Evolutionary conservation across 2,329 filamentous ascomycete genomes (phyloP).

Genomic region (Mycosphaerella arachidis): DNA sequence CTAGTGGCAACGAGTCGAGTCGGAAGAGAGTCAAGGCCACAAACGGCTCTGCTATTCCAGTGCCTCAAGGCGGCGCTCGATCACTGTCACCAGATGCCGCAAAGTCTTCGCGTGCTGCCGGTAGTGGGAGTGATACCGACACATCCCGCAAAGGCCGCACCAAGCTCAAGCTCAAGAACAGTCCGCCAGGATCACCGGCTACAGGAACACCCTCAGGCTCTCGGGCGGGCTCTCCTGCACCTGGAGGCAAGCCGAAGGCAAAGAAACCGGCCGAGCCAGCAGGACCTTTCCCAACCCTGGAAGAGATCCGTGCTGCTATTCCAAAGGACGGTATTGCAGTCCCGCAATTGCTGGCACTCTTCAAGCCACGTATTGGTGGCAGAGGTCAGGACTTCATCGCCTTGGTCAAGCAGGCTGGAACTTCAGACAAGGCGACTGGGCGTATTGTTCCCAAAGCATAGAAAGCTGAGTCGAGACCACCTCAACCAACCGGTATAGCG

Average conservation of each 20-base stretch:
- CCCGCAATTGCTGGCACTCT: slow-evolving; percentile 37
- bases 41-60: slow-evolving; percentile 38
- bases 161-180: slow-evolving; percentile 52
- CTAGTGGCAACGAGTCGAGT: slow-evolving; percentile 83
- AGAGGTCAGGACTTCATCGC: slow-evolving; percentile 39
- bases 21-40: slow-evolving; percentile 60
- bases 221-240: slow-evolving; percentile 32
- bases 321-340: slow-evolving; percentile 43
- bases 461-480: background rate
- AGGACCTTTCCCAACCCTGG: slow-evolving; percentile 37
- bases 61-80: slow-evolving; percentile 18
- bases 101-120: slow-evolving; percentile 36
- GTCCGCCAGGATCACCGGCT: slow-evolving; percentile 42
- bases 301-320: slow-evolving; percentile 43
- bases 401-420: slow-evolving; percentile 39
- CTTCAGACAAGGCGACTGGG: slow-evolving; percentile 23
- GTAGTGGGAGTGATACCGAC: slow-evolving; percentile 68
- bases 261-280: slow-evolving; percentile 4
- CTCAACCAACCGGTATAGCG: background rate
- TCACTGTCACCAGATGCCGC: slow-evolving; percentile 23
- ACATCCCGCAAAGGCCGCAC: slow-evolving; percentile 59
- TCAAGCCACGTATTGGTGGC: slow-evolving; percentile 39
- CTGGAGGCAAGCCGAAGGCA: slow-evolving; percentile 13
- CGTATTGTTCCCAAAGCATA: slow-evolving; percentile 23
- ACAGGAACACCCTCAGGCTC: slow-evolving; percentile 31